Conservation (phyloP, 805 yeast species). For the Geotrichum ghanense region DNA sequence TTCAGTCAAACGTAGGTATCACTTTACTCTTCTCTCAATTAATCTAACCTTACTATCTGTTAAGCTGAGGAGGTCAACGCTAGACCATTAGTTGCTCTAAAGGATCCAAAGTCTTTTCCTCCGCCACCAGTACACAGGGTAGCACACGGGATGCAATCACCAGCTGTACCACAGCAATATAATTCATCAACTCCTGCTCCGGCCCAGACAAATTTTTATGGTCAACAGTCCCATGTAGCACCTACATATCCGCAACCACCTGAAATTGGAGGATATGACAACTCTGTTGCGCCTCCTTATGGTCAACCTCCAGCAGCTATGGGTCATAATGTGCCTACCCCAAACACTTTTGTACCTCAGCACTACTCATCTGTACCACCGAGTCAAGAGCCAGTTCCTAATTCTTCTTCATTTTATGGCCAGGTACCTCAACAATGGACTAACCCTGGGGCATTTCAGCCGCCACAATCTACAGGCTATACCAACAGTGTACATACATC, state of each 20-base stretch:
- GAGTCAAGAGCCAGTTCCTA: constrained; percentile 7
- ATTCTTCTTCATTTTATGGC: constrained; percentile 9
- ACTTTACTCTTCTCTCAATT: no score
- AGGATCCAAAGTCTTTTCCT: constrained; percentile 29
- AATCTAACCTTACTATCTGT: constrained; percentile 3
- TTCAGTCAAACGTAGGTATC: not conserved
- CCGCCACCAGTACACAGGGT: constrained; percentile 36
- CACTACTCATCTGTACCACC: constrained; percentile 11
- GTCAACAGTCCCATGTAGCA: constrained; percentile 10
- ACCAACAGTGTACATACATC: not conserved
- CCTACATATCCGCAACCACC: constrained; percentile 7
- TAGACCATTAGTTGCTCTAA: constrained; percentile 23
- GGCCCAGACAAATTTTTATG: not conserved
- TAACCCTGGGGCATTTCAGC: constrained; percentile 3
- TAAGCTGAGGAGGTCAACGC: constrained; percentile 9
- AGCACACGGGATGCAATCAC: constrained; percentile 20
- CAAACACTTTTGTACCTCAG: constrained; percentile 6
- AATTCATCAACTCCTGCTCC: constrained; percentile 5
- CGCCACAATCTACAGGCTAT: constrained; percentile 4
- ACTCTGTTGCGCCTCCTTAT: constrained; percentile 6
- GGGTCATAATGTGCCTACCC: constrained; percentile 10
- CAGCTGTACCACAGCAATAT: constrained; percentile 4
- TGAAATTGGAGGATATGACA: constrained; percentile 7
- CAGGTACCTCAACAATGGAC: constrained; percentile 5
- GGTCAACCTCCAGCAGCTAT: constrained; percentile 10